Conservation (phyloP, 129 eudicot species). For the Tagetes erecta region DNA sequence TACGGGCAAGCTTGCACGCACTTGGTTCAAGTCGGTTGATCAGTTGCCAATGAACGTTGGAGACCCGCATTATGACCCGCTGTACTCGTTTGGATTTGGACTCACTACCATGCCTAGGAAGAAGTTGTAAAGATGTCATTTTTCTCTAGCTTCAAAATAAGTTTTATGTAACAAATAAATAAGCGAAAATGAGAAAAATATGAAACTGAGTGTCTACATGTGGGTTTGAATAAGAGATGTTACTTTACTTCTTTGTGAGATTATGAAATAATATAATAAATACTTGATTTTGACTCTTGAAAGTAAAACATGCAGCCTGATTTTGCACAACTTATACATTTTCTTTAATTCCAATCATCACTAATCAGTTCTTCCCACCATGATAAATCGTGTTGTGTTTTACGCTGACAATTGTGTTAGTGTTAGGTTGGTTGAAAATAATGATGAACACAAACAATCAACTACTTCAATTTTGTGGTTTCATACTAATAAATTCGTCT, state of each 20-base stretch:
- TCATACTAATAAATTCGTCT: too few species aligned
- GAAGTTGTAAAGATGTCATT: slow-evolving; percentile 5
- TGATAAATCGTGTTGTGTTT: background rate
- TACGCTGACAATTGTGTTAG: background rate
- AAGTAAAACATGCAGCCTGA: background rate
- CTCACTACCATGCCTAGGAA: slow-evolving; percentile 45
- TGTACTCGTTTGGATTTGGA: slow-evolving; percentile 65
- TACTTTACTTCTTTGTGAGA: too few species aligned
- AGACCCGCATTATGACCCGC: slow-evolving; percentile 58
- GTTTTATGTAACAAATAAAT: background rate
- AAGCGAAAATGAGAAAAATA: background rate
- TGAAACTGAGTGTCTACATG: too few species aligned
- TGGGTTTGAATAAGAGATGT: too few species aligned
- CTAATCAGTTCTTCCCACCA: background rate
- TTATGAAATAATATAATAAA: too few species aligned
- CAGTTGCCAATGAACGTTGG: slow-evolving; percentile 46
- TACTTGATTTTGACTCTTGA: background rate
- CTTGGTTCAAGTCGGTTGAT: slow-evolving; percentile 73
- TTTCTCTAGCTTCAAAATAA: slow-evolving; percentile 8
- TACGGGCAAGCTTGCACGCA: slow-evolving; percentile 54
- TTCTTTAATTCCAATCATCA: too few species aligned
- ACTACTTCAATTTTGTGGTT: too few species aligned
- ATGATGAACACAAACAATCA: background rate
- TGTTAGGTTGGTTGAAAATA: background rate
- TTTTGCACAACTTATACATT: too few species aligned